phyloP scores from a whole-genome alignment of 768 basidiomycete species.

The Mycena haematopus region DNA sequence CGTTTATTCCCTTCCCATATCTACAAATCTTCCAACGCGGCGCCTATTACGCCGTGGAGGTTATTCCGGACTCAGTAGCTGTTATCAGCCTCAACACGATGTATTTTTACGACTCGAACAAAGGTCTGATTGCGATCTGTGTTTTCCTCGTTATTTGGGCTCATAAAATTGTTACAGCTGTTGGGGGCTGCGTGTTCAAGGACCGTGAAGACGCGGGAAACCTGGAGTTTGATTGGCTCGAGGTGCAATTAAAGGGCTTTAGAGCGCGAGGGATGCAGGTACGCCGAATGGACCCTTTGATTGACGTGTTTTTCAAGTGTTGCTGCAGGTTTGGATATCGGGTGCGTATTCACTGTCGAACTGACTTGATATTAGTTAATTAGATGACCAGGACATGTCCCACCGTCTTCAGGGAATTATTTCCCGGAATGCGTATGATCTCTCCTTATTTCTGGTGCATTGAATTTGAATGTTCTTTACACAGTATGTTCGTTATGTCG shows the following conservation, averaged over 20 bases:
- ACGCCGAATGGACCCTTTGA: constrained; percentile 30
- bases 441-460: constrained; percentile 14
- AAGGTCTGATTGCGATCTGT: constrained; percentile 53
- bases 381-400: constrained; percentile 73
- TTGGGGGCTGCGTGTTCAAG: constrained; percentile 71
- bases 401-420: constrained; percentile 80
- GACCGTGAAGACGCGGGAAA: constrained; percentile 85
- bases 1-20: constrained; percentile 80
- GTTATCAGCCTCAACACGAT: constrained; percentile 89
- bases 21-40: constrained; percentile 86
- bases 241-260: constrained; percentile 78
- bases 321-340: constrained; percentile 56
- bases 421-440: constrained; percentile 83
- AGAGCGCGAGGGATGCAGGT: constrained; percentile 72
- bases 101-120: constrained; percentile 91
- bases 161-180: constrained; percentile 57
- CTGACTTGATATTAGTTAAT: constrained; percentile 14
- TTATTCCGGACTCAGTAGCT: constrained; percentile 76
- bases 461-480: constrained; percentile 18
- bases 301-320: constrained; percentile 2
- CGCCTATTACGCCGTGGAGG: constrained; percentile 79
- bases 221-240: constrained; percentile 88
- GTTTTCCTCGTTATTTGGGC: constrained; percentile 15
- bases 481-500: constrained; percentile 70
- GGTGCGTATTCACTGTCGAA: constrained; percentile 34